Percentiles rank a stretch among this genome's conserved stretches.
Evolutionary conservation across 441 rosid species (phyloP).

Genomic region (Syzygium syzygioides): DNA sequence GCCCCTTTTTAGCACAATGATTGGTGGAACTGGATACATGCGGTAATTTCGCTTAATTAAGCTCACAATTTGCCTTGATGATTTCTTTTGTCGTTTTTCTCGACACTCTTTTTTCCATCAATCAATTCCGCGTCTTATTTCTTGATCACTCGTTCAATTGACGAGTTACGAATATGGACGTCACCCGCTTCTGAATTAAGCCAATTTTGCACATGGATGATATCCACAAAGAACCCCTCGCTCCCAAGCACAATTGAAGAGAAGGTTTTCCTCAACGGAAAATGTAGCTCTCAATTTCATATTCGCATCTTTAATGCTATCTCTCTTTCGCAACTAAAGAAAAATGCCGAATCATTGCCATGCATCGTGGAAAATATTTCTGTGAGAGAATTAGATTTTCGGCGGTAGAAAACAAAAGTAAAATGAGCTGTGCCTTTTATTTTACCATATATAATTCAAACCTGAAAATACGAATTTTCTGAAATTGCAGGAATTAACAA

Average conservation of each 20-base stretch:
- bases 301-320: too few relatives aligned
- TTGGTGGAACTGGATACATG: too few relatives aligned
- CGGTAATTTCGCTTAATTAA: too few relatives aligned
- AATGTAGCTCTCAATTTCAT: neutral
- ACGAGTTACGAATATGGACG: neutral
- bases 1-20: too few relatives aligned
- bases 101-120: too few relatives aligned
- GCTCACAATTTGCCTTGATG: too few relatives aligned
- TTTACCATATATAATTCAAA: neutral
- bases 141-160: neutral
- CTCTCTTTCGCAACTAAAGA: too few relatives aligned
- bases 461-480: neutral
- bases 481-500: neutral
- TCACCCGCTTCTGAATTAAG: accelerated
- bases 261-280: too few relatives aligned
- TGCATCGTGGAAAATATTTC: neutral
- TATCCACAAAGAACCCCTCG: neutral
- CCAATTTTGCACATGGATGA: neutral
- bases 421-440: neutral
- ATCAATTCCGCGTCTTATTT: neutral
- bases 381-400: neutral
- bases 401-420: neutral
- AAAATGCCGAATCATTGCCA: too few relatives aligned
- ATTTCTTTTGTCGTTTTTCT: too few relatives aligned
- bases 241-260: too few relatives aligned